These are phyloP conservation scores for Porpolomopsis calyptriformis DNA, from an alignment of 768 basidiomycete genomes.

Conservation along the genomic window DNA sequence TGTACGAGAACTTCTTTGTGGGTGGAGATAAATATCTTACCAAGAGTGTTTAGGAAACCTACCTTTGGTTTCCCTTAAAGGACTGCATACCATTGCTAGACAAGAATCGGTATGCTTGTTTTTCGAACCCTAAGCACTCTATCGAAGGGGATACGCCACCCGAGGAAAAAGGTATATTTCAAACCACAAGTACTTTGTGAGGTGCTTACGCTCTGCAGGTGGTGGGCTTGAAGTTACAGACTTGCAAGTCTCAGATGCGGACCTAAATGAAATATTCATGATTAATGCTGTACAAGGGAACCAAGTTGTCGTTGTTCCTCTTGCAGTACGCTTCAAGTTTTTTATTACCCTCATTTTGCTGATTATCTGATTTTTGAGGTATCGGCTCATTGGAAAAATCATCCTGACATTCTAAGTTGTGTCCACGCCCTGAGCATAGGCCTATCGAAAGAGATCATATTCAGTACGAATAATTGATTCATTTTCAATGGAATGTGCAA, in stretches of 20 bases:
- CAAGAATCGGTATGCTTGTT: slow-evolving; percentile 56
- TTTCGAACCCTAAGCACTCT: slow-evolving; percentile 53
- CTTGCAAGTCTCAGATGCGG: slow-evolving; percentile 1
- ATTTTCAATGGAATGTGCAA: too few species aligned
- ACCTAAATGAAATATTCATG: slow-evolving; percentile 9
- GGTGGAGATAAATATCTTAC: not conserved
- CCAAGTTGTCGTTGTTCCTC: not conserved
- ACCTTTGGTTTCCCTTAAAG: slow-evolving; percentile 63
- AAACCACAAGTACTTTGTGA: not conserved
- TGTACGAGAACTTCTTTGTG: slow-evolving; percentile 28
- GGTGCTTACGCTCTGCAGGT: too few species aligned
- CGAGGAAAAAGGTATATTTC: slow-evolving; percentile 8
- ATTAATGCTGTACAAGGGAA: slow-evolving; percentile 7
- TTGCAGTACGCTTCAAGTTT: not conserved
- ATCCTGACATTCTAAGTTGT: slow-evolving; percentile 30
- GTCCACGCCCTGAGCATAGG: slow-evolving; percentile 34
- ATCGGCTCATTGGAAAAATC: slow-evolving; percentile 21
- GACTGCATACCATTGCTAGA: slow-evolving; percentile 53
- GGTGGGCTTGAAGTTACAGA: too few species aligned
- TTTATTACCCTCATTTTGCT: too few species aligned
- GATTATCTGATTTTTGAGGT: slow-evolving; percentile 10
- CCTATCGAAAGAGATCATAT: slow-evolving; percentile 31
- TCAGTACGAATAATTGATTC: slow-evolving; percentile 17
- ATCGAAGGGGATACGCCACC: slow-evolving; percentile 20
- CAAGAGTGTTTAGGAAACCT: slow-evolving; percentile 47